Base-by-base conservation (phyloP, 2,329 filamentous ascomycete genomes). In the Aspergillus bombycis region DNA sequence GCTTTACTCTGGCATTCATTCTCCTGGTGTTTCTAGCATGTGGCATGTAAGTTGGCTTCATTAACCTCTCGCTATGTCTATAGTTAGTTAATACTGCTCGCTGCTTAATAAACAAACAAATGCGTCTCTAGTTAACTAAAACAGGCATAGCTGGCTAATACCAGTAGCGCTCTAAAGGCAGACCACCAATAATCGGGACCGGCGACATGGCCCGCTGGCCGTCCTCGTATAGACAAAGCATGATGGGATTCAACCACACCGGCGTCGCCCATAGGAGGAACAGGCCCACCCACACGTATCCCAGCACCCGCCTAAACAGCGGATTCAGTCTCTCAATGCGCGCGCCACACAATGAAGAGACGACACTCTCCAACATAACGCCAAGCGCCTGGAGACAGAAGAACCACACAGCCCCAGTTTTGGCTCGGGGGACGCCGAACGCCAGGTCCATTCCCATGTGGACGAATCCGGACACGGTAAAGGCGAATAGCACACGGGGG, bases 201-300 rank as follows among this genome's bases (percentile, higher is more conserved):
- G 65, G 67, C 21, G 62, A 65, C 54, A 66, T 64, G n/a, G 66
- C 53, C 43, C 61, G 48, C 53, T 62, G 61, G 8, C 67, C 68
- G 48, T 67, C 65, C 6, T 16, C 9, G 32, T 59, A 65, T 23
- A 70, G 54, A n/a, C 54, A 36, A 2, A 64, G 38, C 32, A 70
- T 23, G 56, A 71, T 66, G 28, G 69, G 68, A 57, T 68, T 65
- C 30, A 68, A 50, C 69, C 69, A 71, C 3, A 68, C 65, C 1
- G 69, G 68, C 12, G 63, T 50, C 8, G 34, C 57, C 67, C 64
- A 68, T 3, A 64, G 7, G 32, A 71, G 48, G 32, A 71, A 70
- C 9, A 16, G 9, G 8, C 19, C 16, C 0, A 70, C 68, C 69
- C 69, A 70, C 14, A 58, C n/a, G 57, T 64, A 70, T 14, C 68